Conservation (phyloP, 768 basidiomycete genomes). For the Termitomyces eurrhizus region DNA sequence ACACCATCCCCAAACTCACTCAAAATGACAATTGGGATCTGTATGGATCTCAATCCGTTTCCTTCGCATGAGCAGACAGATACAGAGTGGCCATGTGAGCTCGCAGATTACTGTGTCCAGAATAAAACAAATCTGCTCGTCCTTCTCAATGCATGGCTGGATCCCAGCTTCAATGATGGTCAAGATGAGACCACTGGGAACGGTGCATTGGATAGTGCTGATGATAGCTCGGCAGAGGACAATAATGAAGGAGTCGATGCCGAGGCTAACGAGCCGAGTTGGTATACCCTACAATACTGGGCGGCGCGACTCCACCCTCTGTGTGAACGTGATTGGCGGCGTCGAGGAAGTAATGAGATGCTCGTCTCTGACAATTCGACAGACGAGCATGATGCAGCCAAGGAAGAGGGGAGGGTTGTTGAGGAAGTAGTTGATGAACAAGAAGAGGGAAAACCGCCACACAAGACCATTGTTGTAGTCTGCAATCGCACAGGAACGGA, state of each 20-base stretch:
- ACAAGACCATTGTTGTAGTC: conserved; percentile 63
- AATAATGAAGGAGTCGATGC: not conserved
- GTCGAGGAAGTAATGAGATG: conserved; percentile 19
- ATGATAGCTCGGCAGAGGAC: not conserved
- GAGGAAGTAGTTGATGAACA: conserved; percentile 12
- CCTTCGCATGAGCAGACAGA: conserved; percentile 44
- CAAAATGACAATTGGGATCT: conserved; percentile 71
- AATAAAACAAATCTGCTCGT: conserved; percentile 59
- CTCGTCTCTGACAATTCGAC: conserved; percentile 10
- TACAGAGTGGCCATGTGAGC: conserved; percentile 70
- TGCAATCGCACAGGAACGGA: conserved; percentile 82
- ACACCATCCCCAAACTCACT: conserved; percentile 58
- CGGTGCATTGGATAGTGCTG: not conserved
- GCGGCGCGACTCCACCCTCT: conserved; percentile 55
- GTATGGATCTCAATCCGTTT: conserved; percentile 77
- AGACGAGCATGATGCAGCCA: conserved; percentile 9
- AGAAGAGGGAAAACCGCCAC: conserved; percentile 11
- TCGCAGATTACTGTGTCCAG: conserved; percentile 59
- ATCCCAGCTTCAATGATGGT: conserved; percentile 39
- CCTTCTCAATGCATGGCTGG: conserved; percentile 77
- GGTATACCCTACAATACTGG: conserved; percentile 75
- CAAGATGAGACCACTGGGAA: conserved; percentile 13
- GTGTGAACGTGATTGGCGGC: conserved; percentile 38
- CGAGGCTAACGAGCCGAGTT: conserved; percentile 34
- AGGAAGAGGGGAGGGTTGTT: not conserved